phyloP scores from a whole-genome alignment of 352 stramenopile genomes.

The Phytophthora foliorum region DNA sequence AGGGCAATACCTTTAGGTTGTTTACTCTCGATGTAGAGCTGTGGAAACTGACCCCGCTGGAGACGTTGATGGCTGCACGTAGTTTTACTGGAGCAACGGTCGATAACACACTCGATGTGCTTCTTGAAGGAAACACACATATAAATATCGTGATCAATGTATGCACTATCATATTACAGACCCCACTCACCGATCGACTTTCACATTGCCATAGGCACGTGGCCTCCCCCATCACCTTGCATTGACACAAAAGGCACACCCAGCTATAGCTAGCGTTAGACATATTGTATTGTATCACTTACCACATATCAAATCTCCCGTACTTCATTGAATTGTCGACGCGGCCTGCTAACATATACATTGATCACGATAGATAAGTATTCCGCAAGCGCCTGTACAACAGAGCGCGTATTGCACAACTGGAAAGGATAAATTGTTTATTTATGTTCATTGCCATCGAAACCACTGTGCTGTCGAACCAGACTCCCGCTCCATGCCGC shows the following conservation, averaged over 20 bases:
- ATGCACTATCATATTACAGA: no score
- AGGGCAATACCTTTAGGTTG: background rate
- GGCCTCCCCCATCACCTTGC: no score
- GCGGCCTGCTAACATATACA: background rate
- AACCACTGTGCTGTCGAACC: background rate
- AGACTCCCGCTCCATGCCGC: background rate
- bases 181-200: no score
- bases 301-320: background rate
- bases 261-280: background rate
- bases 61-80: background rate
- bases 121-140: constrained; percentile 3
- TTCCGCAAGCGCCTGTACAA: constrained; percentile 1
- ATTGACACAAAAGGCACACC: no score
- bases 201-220: no score
- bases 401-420: background rate
- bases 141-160: no score
- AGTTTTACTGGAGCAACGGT: background rate
- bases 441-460: background rate
- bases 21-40: background rate
- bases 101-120: background rate
- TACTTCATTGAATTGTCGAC: background rate
- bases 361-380: background rate
- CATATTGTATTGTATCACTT: no score
- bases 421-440: background rate
- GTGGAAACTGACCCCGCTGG: background rate